Evolutionary conservation across 1,284 basidiomycete species (phyloP).

Genomic region (Ustilago trichophora): DNA sequence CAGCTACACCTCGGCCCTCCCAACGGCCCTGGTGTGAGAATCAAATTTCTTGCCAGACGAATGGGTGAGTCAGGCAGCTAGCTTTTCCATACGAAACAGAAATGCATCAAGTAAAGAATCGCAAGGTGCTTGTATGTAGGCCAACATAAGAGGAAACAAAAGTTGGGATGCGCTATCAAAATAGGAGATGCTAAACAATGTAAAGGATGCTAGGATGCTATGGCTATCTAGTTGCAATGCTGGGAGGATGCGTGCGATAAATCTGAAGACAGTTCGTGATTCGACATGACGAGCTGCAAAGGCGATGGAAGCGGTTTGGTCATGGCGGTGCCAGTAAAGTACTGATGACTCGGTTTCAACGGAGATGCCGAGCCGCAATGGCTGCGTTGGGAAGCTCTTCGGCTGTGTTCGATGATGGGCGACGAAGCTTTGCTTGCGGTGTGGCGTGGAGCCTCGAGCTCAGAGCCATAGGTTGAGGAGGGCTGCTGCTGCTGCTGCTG

Average conservation of each 20-base stretch:
- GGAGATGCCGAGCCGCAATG: background rate
- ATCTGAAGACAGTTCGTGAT: conserved; percentile 7
- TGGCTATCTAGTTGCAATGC: conserved; percentile 11
- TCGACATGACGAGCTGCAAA: conserved; percentile 21
- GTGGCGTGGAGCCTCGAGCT: background rate
- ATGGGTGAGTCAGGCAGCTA: no score
- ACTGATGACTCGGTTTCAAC: background rate
- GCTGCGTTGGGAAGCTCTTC: conserved; percentile 1
- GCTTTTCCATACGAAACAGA: no score
- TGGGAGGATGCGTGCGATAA: no score
- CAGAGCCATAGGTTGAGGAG: background rate
- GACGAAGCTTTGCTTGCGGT: background rate
- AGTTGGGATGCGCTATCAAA: background rate
- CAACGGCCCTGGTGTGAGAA: no score
- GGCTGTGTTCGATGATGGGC: background rate
- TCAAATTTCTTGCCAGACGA: no score
- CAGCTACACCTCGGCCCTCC: no score
- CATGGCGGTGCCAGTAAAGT: background rate
- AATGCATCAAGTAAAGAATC: no score
- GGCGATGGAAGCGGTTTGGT: conserved; percentile 24
- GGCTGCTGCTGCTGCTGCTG: no score
- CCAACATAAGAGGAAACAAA: no score
- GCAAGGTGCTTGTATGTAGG: no score
- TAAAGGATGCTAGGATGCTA: no score
- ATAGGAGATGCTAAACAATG: background rate